Percentiles rank a stretch among this genome's conserved stretches.
These are phyloP conservation scores for Camellia granthamiana DNA, from an alignment of 148 eudicot species.

Conservation along the genomic window DNA sequence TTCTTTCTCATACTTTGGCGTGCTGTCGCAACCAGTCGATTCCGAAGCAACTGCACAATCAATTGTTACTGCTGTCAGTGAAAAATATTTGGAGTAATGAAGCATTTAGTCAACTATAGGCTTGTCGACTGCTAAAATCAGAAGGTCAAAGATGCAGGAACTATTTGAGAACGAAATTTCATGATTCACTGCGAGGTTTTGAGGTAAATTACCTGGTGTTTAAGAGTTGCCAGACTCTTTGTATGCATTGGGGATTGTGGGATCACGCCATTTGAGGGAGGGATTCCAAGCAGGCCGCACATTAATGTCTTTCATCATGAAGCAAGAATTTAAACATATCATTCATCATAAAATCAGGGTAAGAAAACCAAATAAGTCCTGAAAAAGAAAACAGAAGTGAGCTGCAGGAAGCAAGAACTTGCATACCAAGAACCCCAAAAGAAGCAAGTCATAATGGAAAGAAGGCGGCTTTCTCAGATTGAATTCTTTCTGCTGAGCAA, in stretches of 20 bases:
- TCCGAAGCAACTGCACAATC: constrained; percentile 65
- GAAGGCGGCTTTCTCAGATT: constrained; percentile 79
- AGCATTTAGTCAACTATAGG: background rate
- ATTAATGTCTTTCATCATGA: constrained; percentile 53
- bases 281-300: constrained; percentile 84
- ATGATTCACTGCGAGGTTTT: background rate
- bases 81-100: background rate
- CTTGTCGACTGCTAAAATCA: background rate
- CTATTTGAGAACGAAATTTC: background rate
- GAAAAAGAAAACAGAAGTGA: background rate
- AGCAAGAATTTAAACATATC: background rate
- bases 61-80: background rate
- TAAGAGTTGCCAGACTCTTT: constrained; percentile 87
- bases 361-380: background rate
- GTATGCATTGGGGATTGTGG: constrained; percentile 99
- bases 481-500: constrained; percentile 93
- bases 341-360: background rate
- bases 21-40: constrained; percentile 69
- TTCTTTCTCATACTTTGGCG: constrained; percentile 64
- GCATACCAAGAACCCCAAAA: constrained; percentile 79
- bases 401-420: background rate
- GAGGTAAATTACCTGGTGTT: constrained; percentile 61
- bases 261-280: constrained; percentile 90
- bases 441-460: constrained; percentile 86
- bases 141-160: background rate